These are phyloP conservation scores for Tylopilus rubrobrunneus DNA, from an alignment of 768 basidiomycete genomes.

Conservation along the genomic window DNA sequence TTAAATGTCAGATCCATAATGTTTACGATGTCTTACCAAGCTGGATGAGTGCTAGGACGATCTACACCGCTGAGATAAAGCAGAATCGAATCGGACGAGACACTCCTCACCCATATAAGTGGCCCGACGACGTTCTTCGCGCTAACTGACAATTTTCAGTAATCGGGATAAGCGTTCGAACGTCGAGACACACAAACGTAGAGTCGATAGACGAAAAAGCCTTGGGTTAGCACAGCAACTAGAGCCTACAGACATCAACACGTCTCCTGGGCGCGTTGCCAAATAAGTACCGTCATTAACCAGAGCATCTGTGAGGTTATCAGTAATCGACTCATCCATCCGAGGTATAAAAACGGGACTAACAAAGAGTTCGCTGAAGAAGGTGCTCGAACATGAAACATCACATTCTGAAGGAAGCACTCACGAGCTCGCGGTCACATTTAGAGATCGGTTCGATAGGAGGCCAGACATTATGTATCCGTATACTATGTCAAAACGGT, in stretches of 20 bases:
- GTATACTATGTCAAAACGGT: neutral
- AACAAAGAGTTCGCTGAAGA: constrained; percentile 5
- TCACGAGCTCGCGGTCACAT: neutral
- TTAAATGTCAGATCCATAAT: neutral
- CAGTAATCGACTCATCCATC: neutral
- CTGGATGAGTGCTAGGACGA: neutral
- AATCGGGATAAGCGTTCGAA: neutral
- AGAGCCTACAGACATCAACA: constrained; percentile 3
- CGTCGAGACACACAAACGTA: constrained; percentile 8
- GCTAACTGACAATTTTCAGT: neutral
- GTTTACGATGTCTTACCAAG: constrained; percentile 2
- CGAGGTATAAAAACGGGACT: neutral
- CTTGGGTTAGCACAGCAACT: constrained; percentile 4
- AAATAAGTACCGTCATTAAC: neutral
- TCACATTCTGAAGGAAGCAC: neutral
- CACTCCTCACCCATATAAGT: constrained; percentile 1
- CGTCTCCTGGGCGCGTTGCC: neutral
- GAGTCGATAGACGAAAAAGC: constrained; percentile 13
- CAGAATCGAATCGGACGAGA: neutral
- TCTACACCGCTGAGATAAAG: neutral
- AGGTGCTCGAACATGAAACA: neutral
- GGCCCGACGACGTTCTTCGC: neutral
- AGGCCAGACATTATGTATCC: constrained; percentile 5
- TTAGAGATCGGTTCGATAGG: neutral
- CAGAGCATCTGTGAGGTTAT: constrained; percentile 3